These are phyloP conservation scores for Lodderomyces parapsilosis DNA, from an alignment of 1,139 yeast genomes.

Conservation along the genomic window DNA sequence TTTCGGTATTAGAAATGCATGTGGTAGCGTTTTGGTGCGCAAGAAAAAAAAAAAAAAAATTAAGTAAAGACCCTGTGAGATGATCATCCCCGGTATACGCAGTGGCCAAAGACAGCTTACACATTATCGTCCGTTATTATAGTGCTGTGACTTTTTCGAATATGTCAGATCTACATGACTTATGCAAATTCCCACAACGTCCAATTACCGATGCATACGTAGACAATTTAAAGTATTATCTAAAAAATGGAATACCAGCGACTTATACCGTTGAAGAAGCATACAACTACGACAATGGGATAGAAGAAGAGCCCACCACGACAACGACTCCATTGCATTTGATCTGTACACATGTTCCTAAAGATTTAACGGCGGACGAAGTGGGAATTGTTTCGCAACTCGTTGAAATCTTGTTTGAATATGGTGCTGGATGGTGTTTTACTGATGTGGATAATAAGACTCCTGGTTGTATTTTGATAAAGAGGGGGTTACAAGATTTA, in stretches of 20 bases:
- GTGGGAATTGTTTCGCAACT: conserved; percentile 46
- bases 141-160: too few relatives aligned
- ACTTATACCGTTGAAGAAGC: conserved; percentile 83
- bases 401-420: conserved; percentile 68
- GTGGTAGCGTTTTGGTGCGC: too few relatives aligned
- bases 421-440: conserved; percentile 91
- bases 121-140: too few relatives aligned
- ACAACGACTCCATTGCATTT: conserved; percentile 75
- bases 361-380: conserved; percentile 44
- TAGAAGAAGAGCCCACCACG: conserved; percentile 40
- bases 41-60: too few relatives aligned
- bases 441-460: conserved; percentile 66
- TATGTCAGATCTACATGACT: conserved; percentile 75
- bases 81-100: too few relatives aligned
- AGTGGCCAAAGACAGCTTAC: too few relatives aligned
- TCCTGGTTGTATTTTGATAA: conserved; percentile 69
- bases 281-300: conserved; percentile 46
- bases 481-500: conserved; percentile 41
- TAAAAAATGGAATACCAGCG: conserved; percentile 71
- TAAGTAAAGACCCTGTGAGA: too few relatives aligned
- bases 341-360: conserved; percentile 53
- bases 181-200: conserved; percentile 54
- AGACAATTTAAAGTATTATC: conserved; percentile 39
- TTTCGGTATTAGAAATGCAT: too few relatives aligned
- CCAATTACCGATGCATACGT: conserved; percentile 56